Conservation (phyloP, 108 stramenopile species). For the Nannochloropsis gaditana region DNA sequence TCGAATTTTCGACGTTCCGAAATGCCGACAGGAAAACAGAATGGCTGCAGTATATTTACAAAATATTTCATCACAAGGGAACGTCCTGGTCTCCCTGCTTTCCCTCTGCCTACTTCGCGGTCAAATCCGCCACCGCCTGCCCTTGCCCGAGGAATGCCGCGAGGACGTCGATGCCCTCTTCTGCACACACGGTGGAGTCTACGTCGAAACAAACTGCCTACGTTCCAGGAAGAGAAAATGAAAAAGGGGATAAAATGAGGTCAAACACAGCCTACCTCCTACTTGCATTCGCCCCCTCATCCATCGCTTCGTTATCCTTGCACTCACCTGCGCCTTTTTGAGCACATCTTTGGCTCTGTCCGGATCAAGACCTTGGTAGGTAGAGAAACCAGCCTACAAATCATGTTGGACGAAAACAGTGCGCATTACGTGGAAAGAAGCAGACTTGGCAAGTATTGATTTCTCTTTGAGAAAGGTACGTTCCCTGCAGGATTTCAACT, state of each 20-base stretch:
- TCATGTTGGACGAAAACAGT: no score
- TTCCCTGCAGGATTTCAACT: no score
- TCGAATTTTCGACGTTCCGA: not conserved
- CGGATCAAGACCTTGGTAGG: not conserved
- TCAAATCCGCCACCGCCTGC: conserved; percentile 77
- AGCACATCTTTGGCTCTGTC: not conserved
- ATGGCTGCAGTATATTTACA: not conserved
- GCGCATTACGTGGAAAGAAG: no score
- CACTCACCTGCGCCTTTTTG: not conserved
- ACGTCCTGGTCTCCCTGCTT: not conserved
- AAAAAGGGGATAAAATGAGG: not conserved
- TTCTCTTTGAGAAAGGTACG: no score
- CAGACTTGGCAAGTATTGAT: no score
- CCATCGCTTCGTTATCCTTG: not conserved
- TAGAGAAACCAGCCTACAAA: not conserved
- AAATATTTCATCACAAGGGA: not conserved
- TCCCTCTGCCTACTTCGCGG: conserved; percentile 55
- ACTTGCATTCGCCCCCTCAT: not conserved
- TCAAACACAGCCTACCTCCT: not conserved
- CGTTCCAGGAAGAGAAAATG: not conserved
- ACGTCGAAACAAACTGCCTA: conserved; percentile 96
- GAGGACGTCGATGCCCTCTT: conserved; percentile 98
- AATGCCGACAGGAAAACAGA: not conserved
- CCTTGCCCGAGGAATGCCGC: conserved; percentile 86
- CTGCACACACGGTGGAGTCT: conserved; percentile 88